Evolutionary conservation across 805 yeast genomes (phyloP).

Genomic region (Grigorovia transvaalensis): DNA sequence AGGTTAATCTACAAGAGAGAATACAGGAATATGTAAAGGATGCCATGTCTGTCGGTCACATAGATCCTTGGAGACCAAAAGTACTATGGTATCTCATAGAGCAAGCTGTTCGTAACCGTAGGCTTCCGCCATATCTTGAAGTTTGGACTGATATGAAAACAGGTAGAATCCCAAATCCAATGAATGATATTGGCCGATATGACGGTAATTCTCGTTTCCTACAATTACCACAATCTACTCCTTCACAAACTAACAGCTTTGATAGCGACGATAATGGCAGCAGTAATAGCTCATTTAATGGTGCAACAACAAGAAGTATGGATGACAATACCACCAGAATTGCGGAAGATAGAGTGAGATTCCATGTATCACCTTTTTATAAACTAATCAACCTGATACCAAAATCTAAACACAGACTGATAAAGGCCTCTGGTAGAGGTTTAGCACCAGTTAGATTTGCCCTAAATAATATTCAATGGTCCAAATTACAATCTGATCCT

Average conservation of each 20-base stretch:
- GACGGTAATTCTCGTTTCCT: too few species aligned
- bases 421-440: slow-evolving; percentile 36
- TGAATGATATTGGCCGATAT: not conserved
- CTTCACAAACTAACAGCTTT: not conserved
- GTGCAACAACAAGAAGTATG: not conserved
- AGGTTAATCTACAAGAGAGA: slow-evolving; percentile 49
- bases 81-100: slow-evolving; percentile 37
- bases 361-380: slow-evolving; percentile 42
- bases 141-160: slow-evolving; percentile 16
- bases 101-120: slow-evolving; percentile 27
- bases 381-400: slow-evolving; percentile 40
- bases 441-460: slow-evolving; percentile 34
- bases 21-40: slow-evolving; percentile 36
- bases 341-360: slow-evolving; percentile 1
- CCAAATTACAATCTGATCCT: slow-evolving; percentile 25
- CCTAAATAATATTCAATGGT: slow-evolving; percentile 35
- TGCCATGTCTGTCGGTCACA: slow-evolving; percentile 32
- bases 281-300: not conserved
- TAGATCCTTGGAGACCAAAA: slow-evolving; percentile 34
- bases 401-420: slow-evolving; percentile 28
- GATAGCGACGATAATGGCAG: not conserved
- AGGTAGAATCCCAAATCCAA: slow-evolving; percentile 4
- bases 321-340: not conserved
- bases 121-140: slow-evolving; percentile 32
- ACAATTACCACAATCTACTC: not conserved